Conservation (phyloP, 768 basidiomycete species). For the Lactarius hatsudake region DNA sequence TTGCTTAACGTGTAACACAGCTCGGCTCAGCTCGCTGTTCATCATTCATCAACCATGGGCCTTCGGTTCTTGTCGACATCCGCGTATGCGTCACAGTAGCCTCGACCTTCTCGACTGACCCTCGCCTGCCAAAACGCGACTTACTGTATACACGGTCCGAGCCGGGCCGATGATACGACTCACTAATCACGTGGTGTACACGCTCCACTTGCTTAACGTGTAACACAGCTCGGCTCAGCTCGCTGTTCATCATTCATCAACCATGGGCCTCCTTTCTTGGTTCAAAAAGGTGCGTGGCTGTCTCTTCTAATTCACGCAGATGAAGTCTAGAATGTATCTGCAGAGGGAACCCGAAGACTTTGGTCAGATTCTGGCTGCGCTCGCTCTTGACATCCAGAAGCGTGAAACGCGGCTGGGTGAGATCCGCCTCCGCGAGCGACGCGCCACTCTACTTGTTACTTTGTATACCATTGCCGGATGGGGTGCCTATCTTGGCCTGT, state of each 20-base stretch:
- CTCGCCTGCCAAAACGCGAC: neutral
- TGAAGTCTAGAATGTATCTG: neutral
- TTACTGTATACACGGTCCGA: neutral
- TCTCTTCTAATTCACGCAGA: neutral
- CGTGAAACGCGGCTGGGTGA: constrained; percentile 74
- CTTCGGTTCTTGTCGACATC: constrained; percentile 24
- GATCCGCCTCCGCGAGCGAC: constrained; percentile 80
- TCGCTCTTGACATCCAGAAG: constrained; percentile 68
- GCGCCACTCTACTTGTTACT: constrained; percentile 73
- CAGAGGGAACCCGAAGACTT: constrained; percentile 69
- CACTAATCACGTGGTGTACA: neutral
- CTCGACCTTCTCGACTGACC: neutral
- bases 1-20: neutral
- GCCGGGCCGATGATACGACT: neutral
- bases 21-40: too few species aligned
- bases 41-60: too few species aligned
- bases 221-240: constrained; percentile 1
- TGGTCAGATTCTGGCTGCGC: constrained; percentile 64
- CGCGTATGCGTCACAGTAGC: neutral
- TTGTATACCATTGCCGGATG: constrained; percentile 74
- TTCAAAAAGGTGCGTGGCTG: constrained; percentile 28
- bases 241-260: neutral
- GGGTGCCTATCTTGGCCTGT: constrained; percentile 67
- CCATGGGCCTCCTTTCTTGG: constrained; percentile 29
- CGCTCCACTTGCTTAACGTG: neutral